Evolutionary conservation across 1,284 basidiomycete species (phyloP).

Genomic region (Vanrija sp.): DNA sequence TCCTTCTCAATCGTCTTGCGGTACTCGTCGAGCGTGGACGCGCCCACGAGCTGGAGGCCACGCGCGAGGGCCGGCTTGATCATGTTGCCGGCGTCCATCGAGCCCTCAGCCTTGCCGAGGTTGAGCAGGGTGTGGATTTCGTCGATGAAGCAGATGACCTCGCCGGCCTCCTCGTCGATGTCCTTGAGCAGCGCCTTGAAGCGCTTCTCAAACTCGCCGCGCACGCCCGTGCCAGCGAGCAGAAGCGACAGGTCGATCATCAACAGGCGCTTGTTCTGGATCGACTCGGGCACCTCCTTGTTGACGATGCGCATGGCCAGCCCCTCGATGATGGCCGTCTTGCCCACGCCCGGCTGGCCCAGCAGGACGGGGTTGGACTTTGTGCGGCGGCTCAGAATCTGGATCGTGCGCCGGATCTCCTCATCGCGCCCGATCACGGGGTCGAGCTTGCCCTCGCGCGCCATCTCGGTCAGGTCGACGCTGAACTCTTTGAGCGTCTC

Average conservation of each 20-base stretch:
- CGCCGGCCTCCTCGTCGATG: constrained; percentile 71
- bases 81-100: constrained; percentile 78
- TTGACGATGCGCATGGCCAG: constrained; percentile 81
- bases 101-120: constrained; percentile 85
- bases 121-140: constrained; percentile 66
- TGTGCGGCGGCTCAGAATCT: constrained; percentile 69
- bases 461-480: constrained; percentile 77
- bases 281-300: constrained; percentile 84
- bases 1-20: constrained; percentile 89
- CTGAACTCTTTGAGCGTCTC: constrained; percentile 80
- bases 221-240: constrained; percentile 80
- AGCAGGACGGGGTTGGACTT: constrained; percentile 78
- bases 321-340: constrained; percentile 87
- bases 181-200: constrained; percentile 81
- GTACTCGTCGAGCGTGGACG: constrained; percentile 86
- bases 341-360: constrained; percentile 71
- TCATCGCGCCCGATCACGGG: constrained; percentile 86
- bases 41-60: constrained; percentile 79
- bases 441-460: constrained; percentile 77
- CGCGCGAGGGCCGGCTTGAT: constrained; percentile 64
- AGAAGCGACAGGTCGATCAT: constrained; percentile 75
- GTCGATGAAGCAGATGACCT: constrained; percentile 78
- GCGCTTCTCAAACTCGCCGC: constrained; percentile 88
- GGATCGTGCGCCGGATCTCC: constrained; percentile 85
- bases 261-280: constrained; percentile 76